Conservation (phyloP, 306 rosid species). For the Pyrus betulifolia region DNA sequence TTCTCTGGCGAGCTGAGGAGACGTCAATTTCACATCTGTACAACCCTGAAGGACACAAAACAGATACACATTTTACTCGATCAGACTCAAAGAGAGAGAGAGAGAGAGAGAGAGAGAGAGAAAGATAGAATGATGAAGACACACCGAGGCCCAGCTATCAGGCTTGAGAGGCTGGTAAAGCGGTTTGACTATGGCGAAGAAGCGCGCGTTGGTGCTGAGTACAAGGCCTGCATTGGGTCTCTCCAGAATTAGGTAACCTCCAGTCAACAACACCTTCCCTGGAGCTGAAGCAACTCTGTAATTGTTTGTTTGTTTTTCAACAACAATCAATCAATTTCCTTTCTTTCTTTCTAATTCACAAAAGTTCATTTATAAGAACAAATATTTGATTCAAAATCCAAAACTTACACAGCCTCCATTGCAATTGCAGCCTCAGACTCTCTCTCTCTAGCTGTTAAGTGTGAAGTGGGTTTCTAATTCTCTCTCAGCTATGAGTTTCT, state of each 20-base stretch:
- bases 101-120: not conserved
- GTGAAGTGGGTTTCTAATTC: not conserved
- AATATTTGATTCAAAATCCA: not conserved
- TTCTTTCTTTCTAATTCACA: not conserved
- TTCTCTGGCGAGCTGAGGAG: slow-evolving; percentile 89
- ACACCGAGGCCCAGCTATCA: slow-evolving; percentile 73
- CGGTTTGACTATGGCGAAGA: slow-evolving; percentile 69
- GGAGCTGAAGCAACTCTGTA: slow-evolving; percentile 57
- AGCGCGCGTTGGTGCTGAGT: slow-evolving; percentile 77
- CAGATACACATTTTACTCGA: not conserved
- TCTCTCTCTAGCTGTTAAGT: not conserved
- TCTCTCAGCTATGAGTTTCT: not conserved
- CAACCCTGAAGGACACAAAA: slow-evolving; percentile 48
- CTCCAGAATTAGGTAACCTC: slow-evolving; percentile 74
- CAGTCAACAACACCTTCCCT: slow-evolving; percentile 70
- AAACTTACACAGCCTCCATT: slow-evolving; percentile 1
- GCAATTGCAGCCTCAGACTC: not conserved
- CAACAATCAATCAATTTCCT: not conserved
- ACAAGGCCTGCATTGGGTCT: slow-evolving; percentile 75
- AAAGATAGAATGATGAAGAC: not conserved
- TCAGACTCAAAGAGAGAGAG: not conserved
- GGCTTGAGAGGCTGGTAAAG: slow-evolving; percentile 40
- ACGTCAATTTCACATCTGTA: slow-evolving; percentile 75
- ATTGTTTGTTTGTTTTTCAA: not conserved
- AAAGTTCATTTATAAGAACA: not conserved